Evolutionary conservation across 495 filamentous ascomycete genomes (phyloP).

Genomic region (Xylaria intraflava): DNA sequence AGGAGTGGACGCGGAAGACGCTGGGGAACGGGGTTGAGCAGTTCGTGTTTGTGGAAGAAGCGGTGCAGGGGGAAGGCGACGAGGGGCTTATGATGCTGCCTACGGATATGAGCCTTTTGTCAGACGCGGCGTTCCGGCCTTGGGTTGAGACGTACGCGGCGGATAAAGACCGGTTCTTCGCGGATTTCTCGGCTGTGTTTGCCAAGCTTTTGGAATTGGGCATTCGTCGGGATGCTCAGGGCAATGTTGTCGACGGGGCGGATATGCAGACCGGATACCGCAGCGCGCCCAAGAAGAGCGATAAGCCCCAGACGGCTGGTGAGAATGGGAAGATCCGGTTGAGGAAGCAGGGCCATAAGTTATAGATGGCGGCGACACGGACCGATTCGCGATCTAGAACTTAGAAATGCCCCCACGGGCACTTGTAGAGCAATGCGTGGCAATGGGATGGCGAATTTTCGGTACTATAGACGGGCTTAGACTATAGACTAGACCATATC

Average conservation of each 20-base stretch:
- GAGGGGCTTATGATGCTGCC: conserved; percentile 53
- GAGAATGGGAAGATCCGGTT: conserved; percentile 22
- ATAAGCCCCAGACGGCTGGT: conserved; percentile 35
- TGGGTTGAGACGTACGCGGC: conserved; percentile 55
- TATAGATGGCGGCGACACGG: neutral
- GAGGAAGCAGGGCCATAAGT: conserved; percentile 16
- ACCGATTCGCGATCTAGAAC: neutral
- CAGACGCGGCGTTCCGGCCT: conserved; percentile 29
- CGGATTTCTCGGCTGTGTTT: conserved; percentile 53
- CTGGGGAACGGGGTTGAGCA: conserved; percentile 48
- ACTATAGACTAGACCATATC: conserved; percentile 3
- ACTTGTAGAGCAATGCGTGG: neutral
- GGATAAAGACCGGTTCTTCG: conserved; percentile 57
- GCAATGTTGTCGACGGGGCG: conserved; percentile 45
- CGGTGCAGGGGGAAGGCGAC: conserved; percentile 40
- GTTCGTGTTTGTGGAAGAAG: conserved; percentile 56
- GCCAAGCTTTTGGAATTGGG: conserved; percentile 58
- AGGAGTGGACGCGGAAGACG: conserved; percentile 46
- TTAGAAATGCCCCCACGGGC: neutral
- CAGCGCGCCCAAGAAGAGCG: conserved; percentile 55
- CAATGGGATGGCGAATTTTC: conserved; percentile 11
- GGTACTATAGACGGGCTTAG: conserved; percentile 6
- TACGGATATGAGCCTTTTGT: conserved; percentile 37
- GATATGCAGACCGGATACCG: conserved; percentile 49
- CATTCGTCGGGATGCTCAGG: conserved; percentile 47